phyloP scores from a whole-genome alignment of 2,329 filamentous ascomycete species.

The Blastomyces parvus region DNA sequence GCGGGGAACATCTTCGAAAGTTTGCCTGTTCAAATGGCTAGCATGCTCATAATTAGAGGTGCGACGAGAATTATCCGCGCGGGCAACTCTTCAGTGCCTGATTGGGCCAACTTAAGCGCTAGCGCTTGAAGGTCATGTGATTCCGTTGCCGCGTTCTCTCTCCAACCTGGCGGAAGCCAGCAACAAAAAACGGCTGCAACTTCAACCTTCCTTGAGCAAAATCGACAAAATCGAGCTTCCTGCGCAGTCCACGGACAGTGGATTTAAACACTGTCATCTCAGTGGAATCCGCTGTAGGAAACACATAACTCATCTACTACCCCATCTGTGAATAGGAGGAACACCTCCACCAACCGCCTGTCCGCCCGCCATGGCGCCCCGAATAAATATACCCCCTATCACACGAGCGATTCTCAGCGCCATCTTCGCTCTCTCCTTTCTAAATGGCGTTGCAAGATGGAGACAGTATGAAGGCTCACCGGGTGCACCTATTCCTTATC shows the following conservation, averaged over 20 bases:
- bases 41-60: too few relatives aligned
- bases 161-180: background rate
- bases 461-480: conserved; percentile 52
- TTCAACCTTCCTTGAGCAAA: background rate
- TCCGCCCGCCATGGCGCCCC: conserved; percentile 56
- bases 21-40: too few relatives aligned
- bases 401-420: conserved; percentile 71
- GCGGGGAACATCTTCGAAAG: too few relatives aligned
- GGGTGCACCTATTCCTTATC: conserved; percentile 58
- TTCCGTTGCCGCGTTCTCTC: background rate
- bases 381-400: conserved; percentile 86
- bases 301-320: background rate
- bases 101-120: too few relatives aligned
- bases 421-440: conserved; percentile 65
- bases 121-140: background rate
- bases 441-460: conserved; percentile 57
- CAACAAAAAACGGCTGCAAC: background rate
- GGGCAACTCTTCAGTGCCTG: too few relatives aligned
- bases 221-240: background rate
- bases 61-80: too few relatives aligned
- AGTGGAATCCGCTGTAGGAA: background rate
- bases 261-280: background rate
- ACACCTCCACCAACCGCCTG: background rate
- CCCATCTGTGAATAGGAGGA: background rate
- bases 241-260: conserved; percentile 4